Evolutionary conservation across 148 eudicot genomes (phyloP).

Genomic region (Chenopodium berlandieri): DNA sequence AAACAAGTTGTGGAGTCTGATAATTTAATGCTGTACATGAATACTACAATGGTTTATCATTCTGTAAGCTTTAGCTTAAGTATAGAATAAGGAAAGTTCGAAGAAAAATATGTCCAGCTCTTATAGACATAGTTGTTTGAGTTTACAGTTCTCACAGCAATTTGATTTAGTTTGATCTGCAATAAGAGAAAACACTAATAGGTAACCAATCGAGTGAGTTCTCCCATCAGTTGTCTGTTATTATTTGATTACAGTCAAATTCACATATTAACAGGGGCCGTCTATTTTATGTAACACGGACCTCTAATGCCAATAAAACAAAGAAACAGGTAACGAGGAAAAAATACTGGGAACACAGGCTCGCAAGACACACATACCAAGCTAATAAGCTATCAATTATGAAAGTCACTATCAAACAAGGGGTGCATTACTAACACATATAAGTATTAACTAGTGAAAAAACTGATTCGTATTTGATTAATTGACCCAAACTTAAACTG

Average conservation of each 20-base stretch:
- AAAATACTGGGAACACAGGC: not conserved
- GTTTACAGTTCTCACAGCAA: not conserved
- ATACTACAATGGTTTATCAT: not conserved
- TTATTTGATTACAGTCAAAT: not conserved
- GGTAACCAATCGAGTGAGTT: not conserved
- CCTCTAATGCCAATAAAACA: not conserved
- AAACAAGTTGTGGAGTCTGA: not conserved
- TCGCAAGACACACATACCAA: not conserved
- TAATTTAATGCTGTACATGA: not conserved
- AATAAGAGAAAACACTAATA: not conserved
- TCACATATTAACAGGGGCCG: not conserved
- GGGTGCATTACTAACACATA: not conserved
- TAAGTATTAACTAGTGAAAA: not conserved
- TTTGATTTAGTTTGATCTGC: not conserved
- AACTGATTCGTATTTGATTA: no score
- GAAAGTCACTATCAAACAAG: no score
- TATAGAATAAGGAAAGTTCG: not conserved
- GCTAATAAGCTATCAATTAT: no score
- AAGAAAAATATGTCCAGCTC: not conserved
- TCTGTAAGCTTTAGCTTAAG: constrained; percentile 1
- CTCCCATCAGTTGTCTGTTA: not conserved
- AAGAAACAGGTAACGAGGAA: not conserved
- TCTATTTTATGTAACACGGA: not conserved
- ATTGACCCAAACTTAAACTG: no score
- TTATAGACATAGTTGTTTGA: not conserved